Base-by-base conservation (phyloP, 495 filamentous ascomycete genomes). In the Xylaria intraflava region DNA sequence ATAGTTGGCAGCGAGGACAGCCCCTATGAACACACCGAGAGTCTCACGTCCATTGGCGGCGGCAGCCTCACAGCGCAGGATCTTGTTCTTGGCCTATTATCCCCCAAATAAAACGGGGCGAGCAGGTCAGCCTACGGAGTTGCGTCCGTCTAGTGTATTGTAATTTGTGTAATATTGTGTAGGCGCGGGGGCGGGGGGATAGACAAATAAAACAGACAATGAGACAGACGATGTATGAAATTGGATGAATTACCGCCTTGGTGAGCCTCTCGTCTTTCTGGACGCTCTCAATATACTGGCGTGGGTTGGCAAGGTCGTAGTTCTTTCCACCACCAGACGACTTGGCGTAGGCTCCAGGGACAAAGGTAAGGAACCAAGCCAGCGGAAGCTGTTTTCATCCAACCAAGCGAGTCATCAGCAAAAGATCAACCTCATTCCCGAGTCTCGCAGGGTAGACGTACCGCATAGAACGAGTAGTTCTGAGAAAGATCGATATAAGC, bases 11-110 rank as follows among this genome's bases (percentile, higher is more conserved):
- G 74, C 76, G 12, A 73, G 68, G 16, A 79, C 67, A 33, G 59
- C 68, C 3, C 69, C 68, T 0, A 75, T 69, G 55, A 69, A 78
- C 39, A 77, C 54, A 19, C 58, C 62, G 16, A 79, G 45, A 17
- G 72, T 75, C 63, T 79, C 76, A 46, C 70, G 66, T 50, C 63
- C 70, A 61, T 79, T 79, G 41, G 56, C 44, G 23, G 59, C 27
- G 7, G 75, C 75, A 1, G 67, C 65, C 40, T 72, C 69, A 50
- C 68, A 75, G 29, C 74, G 69, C 17, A 59, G 8, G 64, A 81
- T 74, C 50, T 65, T 66, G 16, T 38, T 31, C 29, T 53, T 49
- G 23, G 22, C 51, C 54, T 58, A 27, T 38, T 46, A 26, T 9
- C 17, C 30, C 31, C 41, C 22, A n/a, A 36, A 39, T 9, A 50